Percentiles rank a stretch among this genome's conserved stretches.
Evolutionary conservation across 2,329 filamentous ascomycete genomes (phyloP).

Genomic region (Cytospora chrysosperma): DNA sequence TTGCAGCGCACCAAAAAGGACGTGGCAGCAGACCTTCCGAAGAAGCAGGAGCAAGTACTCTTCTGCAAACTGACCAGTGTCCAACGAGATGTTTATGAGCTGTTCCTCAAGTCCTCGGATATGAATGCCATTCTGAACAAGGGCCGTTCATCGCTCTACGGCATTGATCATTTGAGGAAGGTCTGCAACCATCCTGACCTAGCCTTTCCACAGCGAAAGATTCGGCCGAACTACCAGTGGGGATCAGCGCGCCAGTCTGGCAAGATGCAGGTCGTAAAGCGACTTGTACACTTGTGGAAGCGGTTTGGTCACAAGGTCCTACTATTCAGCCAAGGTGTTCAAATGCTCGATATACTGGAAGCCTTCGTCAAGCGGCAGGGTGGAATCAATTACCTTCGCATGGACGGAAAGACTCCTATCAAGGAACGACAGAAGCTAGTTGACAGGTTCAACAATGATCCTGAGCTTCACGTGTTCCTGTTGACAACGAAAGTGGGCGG

Average conservation of each 20-base stretch:
- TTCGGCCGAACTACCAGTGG: conserved; percentile 69
- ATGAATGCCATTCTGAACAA: conserved; percentile 78
- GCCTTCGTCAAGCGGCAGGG: conserved; percentile 68
- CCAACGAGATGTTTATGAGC: conserved; percentile 77
- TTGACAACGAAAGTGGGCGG: conserved; percentile 95
- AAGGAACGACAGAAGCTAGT: conserved; percentile 87
- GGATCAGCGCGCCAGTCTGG: conserved; percentile 78
- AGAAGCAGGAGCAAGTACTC: conserved; percentile 93
- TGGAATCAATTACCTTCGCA: conserved; percentile 74
- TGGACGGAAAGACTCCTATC: conserved; percentile 92
- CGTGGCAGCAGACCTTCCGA: conserved; percentile 87
- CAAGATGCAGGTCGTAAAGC: conserved; percentile 94
- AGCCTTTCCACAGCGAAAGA: conserved; percentile 57
- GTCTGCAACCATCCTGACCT: conserved; percentile 98
- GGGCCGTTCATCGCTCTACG: conserved; percentile 77
- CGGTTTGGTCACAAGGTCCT: conserved; percentile 88
- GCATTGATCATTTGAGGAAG: conserved; percentile 89
- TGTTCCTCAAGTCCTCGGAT: conserved; percentile 78
- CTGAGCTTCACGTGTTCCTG: conserved; percentile 80
- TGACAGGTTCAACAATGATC: conserved; percentile 85
- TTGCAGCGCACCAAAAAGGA: conserved; percentile 91
- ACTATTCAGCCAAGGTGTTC: conserved; percentile 87
- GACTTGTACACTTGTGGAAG: conserved; percentile 84
- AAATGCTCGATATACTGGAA: conserved; percentile 94
- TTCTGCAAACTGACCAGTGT: conserved; percentile 87